phyloP scores from a whole-genome alignment of 2,329 filamentous ascomycete species.

The Capronia americana region DNA sequence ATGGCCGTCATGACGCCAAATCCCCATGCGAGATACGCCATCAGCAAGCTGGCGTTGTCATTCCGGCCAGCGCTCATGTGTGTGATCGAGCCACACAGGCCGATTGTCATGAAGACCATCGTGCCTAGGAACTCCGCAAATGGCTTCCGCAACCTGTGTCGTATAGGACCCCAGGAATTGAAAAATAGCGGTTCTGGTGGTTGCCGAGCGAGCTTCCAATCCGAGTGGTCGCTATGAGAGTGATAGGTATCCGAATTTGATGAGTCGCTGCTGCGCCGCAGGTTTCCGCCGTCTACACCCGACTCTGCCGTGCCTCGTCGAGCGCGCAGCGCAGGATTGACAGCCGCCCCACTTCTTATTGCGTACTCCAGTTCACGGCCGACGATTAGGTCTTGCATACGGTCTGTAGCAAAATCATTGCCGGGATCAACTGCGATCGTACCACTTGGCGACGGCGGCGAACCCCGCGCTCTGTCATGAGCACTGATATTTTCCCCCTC shows the following conservation, averaged over 20 bases:
- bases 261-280: background rate
- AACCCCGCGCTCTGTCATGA: background rate
- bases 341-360: background rate
- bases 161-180: conserved; percentile 42
- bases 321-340: background rate
- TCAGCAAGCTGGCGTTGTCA: conserved; percentile 40
- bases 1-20: conserved; percentile 50
- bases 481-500: background rate
- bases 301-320: background rate
- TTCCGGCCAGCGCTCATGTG: conserved; percentile 35
- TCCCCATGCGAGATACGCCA: conserved; percentile 41
- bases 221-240: background rate
- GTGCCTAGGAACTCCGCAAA: conserved; percentile 42
- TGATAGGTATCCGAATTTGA: background rate
- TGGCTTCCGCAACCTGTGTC: conserved; percentile 42
- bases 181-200: conserved; percentile 32
- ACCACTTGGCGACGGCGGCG: background rate
- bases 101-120: conserved; percentile 43
- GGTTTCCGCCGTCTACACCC: background rate
- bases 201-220: background rate
- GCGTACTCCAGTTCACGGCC: background rate
- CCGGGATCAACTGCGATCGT: background rate
- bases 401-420: background rate
- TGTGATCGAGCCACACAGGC: conserved; percentile 41
- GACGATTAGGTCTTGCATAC: background rate